Evolutionary conservation across 148 eudicot genomes (phyloP).

Genomic region (Vaccinium darrowii): DNA sequence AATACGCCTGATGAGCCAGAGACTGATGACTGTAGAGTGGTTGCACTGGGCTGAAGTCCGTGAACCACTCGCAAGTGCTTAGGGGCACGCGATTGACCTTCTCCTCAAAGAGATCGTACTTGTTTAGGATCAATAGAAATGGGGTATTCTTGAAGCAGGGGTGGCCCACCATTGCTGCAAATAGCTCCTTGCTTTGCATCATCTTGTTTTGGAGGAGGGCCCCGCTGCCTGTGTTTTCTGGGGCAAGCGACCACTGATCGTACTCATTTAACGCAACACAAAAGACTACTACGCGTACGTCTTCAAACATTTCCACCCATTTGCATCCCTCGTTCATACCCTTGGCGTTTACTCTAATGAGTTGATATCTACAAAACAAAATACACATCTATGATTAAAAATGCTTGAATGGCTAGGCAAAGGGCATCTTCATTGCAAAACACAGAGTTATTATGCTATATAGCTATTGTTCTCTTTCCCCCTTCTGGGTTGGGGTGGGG

Average conservation of each 20-base stretch:
- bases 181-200: slow-evolving; percentile 81
- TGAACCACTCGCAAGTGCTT: slow-evolving; percentile 79
- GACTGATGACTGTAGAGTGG: slow-evolving; percentile 74
- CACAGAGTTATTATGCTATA: not conserved
- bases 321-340: slow-evolving; percentile 90
- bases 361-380: slow-evolving; percentile 56
- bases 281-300: slow-evolving; percentile 78
- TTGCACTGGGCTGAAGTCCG: slow-evolving; percentile 70
- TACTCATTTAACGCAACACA: slow-evolving; percentile 83
- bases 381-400: not conserved
- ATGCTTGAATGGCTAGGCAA: not conserved
- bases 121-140: slow-evolving; percentile 75
- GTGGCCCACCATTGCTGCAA: slow-evolving; percentile 69
- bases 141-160: slow-evolving; percentile 88
- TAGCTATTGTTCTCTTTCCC: not conserved
- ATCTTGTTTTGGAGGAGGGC: slow-evolving; percentile 66
- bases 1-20: slow-evolving; percentile 85
- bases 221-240: slow-evolving; percentile 41
- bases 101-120: slow-evolving; percentile 88
- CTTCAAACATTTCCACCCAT: slow-evolving; percentile 98
- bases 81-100: slow-evolving; percentile 64
- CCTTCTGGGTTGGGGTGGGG: not conserved
- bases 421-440: not conserved
- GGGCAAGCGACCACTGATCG: slow-evolving; percentile 56
- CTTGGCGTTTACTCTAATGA: slow-evolving; percentile 84